phyloP scores from a whole-genome alignment of 768 basidiomycete genomes.

The Termitomyces sp. region DNA sequence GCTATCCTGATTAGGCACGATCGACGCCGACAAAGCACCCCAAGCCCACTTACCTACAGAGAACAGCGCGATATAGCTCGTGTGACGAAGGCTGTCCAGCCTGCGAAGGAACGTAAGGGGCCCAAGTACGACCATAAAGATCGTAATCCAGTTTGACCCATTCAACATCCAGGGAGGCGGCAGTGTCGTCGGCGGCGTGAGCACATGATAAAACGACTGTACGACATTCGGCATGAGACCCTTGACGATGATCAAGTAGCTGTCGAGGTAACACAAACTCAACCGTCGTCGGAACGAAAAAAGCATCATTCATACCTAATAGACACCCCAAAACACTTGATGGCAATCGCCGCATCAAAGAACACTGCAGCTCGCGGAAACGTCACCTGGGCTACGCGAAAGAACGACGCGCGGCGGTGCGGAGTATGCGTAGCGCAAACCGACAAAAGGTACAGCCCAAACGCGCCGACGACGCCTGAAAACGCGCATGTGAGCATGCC shows the following conservation, averaged over 20 bases:
- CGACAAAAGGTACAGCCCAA: constrained; percentile 87
- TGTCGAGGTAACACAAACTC: constrained; percentile 19
- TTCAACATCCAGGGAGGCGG: constrained; percentile 75
- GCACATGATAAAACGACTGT: constrained; percentile 72
- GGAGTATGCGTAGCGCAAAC: constrained; percentile 74
- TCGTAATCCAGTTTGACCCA: constrained; percentile 77
- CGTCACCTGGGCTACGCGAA: constrained; percentile 77
- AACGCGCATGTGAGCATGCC: constrained; percentile 85
- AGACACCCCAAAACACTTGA: constrained; percentile 96
- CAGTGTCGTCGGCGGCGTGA: constrained; percentile 55
- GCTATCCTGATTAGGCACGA: constrained; percentile 29
- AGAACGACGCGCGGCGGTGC: constrained; percentile 77
- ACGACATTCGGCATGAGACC: constrained; percentile 91
- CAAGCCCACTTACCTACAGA: constrained; percentile 64
- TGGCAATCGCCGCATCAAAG: constrained; percentile 92
- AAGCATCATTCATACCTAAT: constrained; percentile 55
- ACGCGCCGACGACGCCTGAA: constrained; percentile 69
- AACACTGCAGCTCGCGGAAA: constrained; percentile 85
- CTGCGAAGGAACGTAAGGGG: constrained; percentile 82
- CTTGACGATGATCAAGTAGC: constrained; percentile 90
- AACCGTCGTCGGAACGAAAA: too few species aligned
- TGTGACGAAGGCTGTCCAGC: constrained; percentile 82
- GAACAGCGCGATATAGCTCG: constrained; percentile 88
- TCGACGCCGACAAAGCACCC: neutral
- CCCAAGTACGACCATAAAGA: constrained; percentile 70